Evolutionary conservation across 1,284 basidiomycete species (phyloP).

Genomic region (Cryptococcus floricola): DNA sequence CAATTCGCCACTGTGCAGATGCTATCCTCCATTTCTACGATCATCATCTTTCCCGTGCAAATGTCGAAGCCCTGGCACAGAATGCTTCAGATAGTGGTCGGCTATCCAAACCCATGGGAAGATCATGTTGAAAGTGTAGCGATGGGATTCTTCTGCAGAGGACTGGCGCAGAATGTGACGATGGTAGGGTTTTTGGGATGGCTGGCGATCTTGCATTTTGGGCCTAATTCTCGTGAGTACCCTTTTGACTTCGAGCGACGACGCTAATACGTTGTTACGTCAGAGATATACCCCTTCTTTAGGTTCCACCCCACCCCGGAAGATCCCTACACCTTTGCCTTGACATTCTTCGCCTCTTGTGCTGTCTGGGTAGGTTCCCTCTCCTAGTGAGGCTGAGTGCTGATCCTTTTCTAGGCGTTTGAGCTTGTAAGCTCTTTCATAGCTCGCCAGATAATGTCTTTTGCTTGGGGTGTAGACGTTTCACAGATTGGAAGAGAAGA

Average conservation of each 20-base stretch:
- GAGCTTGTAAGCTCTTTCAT: conserved; percentile 54
- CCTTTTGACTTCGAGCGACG: background rate
- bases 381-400: background rate
- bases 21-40: conserved; percentile 54
- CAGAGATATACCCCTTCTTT: conserved; percentile 57
- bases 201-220: conserved; percentile 55
- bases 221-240: conserved; percentile 50
- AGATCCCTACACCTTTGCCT: conserved; percentile 57
- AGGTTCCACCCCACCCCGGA: conserved; percentile 51
- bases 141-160: conserved; percentile 53
- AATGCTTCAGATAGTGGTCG: conserved; percentile 49
- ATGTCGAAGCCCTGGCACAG: conserved; percentile 53
- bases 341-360: conserved; percentile 55
- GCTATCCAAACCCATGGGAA: conserved; percentile 52
- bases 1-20: conserved; percentile 56
- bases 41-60: conserved; percentile 55
- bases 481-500: conserved; percentile 54
- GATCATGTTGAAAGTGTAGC: conserved; percentile 54
- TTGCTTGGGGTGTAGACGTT: conserved; percentile 52
- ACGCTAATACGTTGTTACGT: background rate
- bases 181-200: conserved; percentile 52
- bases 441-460: conserved; percentile 51
- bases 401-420: conserved; percentile 27
- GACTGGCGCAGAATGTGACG: conserved; percentile 57
- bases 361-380: conserved; percentile 52